Conservation (phyloP, 2,329 filamentous ascomycete genomes). For the Cladosporium oxysporum region DNA sequence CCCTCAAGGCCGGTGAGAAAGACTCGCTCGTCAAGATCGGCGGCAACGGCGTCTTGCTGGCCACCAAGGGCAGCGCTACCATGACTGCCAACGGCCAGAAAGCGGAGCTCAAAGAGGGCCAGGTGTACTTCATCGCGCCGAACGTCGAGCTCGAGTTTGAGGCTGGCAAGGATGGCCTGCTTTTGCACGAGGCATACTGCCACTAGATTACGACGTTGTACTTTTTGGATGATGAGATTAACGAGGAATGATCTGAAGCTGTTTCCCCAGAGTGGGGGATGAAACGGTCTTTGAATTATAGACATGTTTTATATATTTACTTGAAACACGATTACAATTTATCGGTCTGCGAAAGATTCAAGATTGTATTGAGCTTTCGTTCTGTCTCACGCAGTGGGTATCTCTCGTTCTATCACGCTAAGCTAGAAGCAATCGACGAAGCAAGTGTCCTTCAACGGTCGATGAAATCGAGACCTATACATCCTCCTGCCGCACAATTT, state of each 20-base stretch:
- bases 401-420: conserved; percentile 1
- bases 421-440: background rate
- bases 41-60: conserved; percentile 65
- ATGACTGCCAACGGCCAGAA: conserved; percentile 57
- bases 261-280: background rate
- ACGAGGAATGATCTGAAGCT: conserved; percentile 8
- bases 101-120: conserved; percentile 61
- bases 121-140: conserved; percentile 67
- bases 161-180: conserved; percentile 39
- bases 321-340: background rate
- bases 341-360: background rate
- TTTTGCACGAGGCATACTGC: conserved; percentile 52
- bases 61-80: conserved; percentile 59
- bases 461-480: background rate
- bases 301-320: background rate
- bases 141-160: conserved; percentile 53
- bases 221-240: background rate
- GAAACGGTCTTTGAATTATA: background rate
- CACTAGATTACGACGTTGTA: conserved; percentile 34
- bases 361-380: background rate
- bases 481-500: conserved; percentile 4
- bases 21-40: conserved; percentile 58
- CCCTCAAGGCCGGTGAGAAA: conserved; percentile 57
- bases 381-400: background rate
- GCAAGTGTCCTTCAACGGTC: background rate